Evolutionary conservation across 2,329 filamentous ascomycete species (phyloP), one percentile per base, ranked within the genome.

Genomic region (Passalora sequoiae): DNA sequence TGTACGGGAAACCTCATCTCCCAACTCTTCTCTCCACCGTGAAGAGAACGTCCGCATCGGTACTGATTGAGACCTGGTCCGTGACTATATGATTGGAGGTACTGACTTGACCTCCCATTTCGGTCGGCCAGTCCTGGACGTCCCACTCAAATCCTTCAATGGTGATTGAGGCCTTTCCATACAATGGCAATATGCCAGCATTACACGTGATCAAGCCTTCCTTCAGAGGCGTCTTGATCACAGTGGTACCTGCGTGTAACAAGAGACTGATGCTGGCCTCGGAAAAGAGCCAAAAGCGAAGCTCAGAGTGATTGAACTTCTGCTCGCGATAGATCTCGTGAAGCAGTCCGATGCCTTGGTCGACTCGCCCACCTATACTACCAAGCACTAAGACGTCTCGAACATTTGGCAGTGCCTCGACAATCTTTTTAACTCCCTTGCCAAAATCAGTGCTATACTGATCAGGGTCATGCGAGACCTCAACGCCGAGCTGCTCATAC

Each of bases 361-460:
- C 92, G 12, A 97, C 85, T 21, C 92, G 81, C 5, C 92, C 92
- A 31, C 87, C 88, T 1, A 97, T 75, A 2, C 89, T 88, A 29
- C 91, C 89, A 5, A 96, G 69, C 27, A 86, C 81, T 9, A 95
- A 73, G n/a, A 95, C 80, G 4, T 66, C 44, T 16, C 53, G 46
- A 4, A 60, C 43, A 15, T 50, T 46, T 15, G 55, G 57, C 33
- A 46, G 15, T 15, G 39, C 33, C 17, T 49, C 39, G 81, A 74
- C 66, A 75, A 83, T 53, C 66, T 72, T 54, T 84, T 77, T 57
- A 81, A 86, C 70, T n/a, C 62, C 66, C 54, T 98, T 98, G 56
- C 78, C 82, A 57, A 97, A 95, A 65, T 98, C 92, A 20, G 92
- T 95, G 15, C 83, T 84, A 56, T 94, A 78, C 65, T 97, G 87